Evolutionary conservation across 2,329 filamentous ascomycete species (phyloP).

Genomic region (Shiraia sp.): DNA sequence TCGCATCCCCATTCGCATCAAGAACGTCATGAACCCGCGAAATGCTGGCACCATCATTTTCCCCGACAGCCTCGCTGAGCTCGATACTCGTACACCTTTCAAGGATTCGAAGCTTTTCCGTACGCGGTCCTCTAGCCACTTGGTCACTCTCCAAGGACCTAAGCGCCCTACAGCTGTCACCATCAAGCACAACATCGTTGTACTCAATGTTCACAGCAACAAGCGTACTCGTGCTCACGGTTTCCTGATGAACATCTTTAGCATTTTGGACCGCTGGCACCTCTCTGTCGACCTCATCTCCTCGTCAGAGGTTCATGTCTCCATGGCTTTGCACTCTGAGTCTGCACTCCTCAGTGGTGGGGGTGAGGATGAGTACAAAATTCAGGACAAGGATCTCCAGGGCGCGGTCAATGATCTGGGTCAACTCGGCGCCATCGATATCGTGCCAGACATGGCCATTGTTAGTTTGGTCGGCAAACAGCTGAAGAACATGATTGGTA

Average conservation of each 20-base stretch:
- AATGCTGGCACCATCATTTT: constrained; percentile 80
- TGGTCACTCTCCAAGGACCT: constrained; percentile 51
- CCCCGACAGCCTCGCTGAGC: constrained; percentile 67
- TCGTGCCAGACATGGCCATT: constrained; percentile 92
- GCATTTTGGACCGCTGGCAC: constrained; percentile 81
- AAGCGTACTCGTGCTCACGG: constrained; percentile 94
- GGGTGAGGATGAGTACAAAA: constrained; percentile 53
- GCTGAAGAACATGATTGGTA: constrained; percentile 95
- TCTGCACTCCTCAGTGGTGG: constrained; percentile 56
- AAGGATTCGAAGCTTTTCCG: constrained; percentile 61
- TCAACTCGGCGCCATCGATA: constrained; percentile 85
- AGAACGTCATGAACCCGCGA: constrained; percentile 86
- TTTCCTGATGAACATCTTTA: constrained; percentile 93
- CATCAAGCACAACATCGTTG: constrained; percentile 94
- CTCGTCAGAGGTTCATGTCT: constrained; percentile 94
- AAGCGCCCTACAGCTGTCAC: constrained; percentile 72
- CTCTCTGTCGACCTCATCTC: constrained; percentile 96
- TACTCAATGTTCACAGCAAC: constrained; percentile 98
- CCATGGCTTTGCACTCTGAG: constrained; percentile 90
- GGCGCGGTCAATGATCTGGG: constrained; percentile 69
- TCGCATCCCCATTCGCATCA: constrained; percentile 84
- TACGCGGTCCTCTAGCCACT: constrained; percentile 50
- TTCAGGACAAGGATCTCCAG: constrained; percentile 52
- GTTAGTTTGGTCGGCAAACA: constrained; percentile 91
- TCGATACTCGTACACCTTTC: constrained; percentile 59